Evolutionary conservation across 371 early-diverging fungal genomes (phyloP), one percentile per base, ranked within the genome.

Genomic region (Mucor piriformis): DNA sequence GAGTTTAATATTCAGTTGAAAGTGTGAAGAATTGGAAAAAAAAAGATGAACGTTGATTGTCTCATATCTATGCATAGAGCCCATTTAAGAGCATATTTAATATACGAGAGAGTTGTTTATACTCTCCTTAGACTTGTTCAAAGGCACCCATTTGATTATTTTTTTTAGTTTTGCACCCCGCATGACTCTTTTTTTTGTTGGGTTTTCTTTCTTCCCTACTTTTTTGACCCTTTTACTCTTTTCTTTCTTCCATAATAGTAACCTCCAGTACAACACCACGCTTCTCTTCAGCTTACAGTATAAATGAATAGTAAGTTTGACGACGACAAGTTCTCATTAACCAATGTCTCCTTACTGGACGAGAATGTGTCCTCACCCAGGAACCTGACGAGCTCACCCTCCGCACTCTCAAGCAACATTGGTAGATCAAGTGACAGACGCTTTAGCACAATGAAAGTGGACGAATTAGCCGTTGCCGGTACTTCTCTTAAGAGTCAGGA

Each of bases 401-500:
- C 29, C 23, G 20, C 65, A 6, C 8, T 42, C 13, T 24, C 33
- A 43, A 13, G 34, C 42, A 43, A 34, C 46, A 18, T 6, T 12
- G 18, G 25, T 1, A 0, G 23, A 46, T 13, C 33, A 12, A 20
- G 12, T 23, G 3, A 29, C 8, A 23, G 13, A 44, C 21, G 35
- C 8, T 29, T 37, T 23, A 48, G 44, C 15, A 18, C 37, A 0
- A 23, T 18, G 3, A 44, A 35, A 32, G 32, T 44, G 48, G 46
- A 35, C 49, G 42, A n/a, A 27, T 32, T 11, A 61, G 29, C 29
- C 46, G 15, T 47, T 35, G 48, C 34, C 16, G 49, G 42, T 20
- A 63, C 85, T 64, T 83, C 88, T 0, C 47, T 88, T 35, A 85
- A 86, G 63, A 81, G 86, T 24, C 81, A 87, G 52, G 90, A 88